Conservation (phyloP, 1,139 yeast genomes). For the Zygosaccharomyces sapae region DNA sequence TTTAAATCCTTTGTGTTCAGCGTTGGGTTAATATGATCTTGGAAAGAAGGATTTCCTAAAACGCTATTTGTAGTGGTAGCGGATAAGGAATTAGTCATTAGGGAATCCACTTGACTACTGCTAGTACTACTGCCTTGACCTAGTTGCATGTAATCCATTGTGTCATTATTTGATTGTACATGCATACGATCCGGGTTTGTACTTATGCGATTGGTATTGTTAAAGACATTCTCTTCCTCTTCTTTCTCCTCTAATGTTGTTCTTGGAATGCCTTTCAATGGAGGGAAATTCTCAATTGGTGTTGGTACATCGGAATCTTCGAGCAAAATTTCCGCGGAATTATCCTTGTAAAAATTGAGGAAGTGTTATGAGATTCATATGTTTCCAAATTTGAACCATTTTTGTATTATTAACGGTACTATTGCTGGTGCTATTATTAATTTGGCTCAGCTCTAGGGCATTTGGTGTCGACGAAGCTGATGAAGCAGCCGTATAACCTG, state of each 20-base stretch:
- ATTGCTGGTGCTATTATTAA: slow-evolving; percentile 10
- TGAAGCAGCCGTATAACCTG: slow-evolving; percentile 20
- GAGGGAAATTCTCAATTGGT: slow-evolving; percentile 16
- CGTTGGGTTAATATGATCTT: slow-evolving; percentile 17
- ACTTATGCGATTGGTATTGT: not conserved
- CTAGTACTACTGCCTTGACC: slow-evolving; percentile 24
- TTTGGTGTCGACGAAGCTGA: slow-evolving; percentile 32
- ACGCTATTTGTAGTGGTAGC: slow-evolving; percentile 17
- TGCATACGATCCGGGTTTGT: slow-evolving; percentile 2
- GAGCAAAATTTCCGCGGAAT: slow-evolving; percentile 12
- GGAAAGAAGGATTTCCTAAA: slow-evolving; percentile 9
- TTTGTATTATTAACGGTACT: slow-evolving; percentile 9
- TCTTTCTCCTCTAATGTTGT: slow-evolving; percentile 18
- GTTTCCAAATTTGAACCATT: slow-evolving; percentile 1
- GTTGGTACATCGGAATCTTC: slow-evolving; percentile 18
- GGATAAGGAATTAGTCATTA: slow-evolving; percentile 27
- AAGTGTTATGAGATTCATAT: slow-evolving; percentile 8
- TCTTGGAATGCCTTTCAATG: slow-evolving; percentile 19
- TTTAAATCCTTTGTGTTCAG: slow-evolving; percentile 12
- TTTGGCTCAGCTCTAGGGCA: slow-evolving; percentile 14
- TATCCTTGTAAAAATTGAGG: slow-evolving; percentile 12
- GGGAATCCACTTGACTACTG: slow-evolving; percentile 27
- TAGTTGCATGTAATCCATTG: slow-evolving; percentile 10
- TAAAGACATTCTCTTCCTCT: slow-evolving; percentile 12
- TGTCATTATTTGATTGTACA: slow-evolving; percentile 6